These are phyloP conservation scores for Rhizopus microsporus DNA, from an alignment of 371 early-diverging fungal genomes.

Conservation along the genomic window DNA sequence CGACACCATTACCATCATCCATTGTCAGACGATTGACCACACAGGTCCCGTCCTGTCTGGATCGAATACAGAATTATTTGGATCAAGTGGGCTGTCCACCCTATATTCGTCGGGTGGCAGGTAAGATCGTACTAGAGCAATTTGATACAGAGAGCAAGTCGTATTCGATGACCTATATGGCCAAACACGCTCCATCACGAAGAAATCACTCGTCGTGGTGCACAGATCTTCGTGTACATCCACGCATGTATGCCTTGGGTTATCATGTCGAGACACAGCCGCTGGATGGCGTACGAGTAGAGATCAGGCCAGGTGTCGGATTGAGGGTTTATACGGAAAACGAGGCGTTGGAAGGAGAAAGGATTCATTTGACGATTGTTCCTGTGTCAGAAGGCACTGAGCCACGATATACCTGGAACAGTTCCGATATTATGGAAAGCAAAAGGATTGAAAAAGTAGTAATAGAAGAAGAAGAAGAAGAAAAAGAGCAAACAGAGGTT, in stretches of 20 bases:
- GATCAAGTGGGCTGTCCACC: constrained; percentile 57
- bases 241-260: constrained; percentile 40
- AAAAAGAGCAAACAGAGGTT: constrained; percentile 1
- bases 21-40: constrained; percentile 49
- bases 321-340: constrained; percentile 42
- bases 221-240: constrained; percentile 44
- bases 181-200: constrained; percentile 43
- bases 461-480: constrained; percentile 4
- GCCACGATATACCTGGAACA: constrained; percentile 23
- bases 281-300: constrained; percentile 27
- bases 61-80: constrained; percentile 49
- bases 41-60: constrained; percentile 48
- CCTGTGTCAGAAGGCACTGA: constrained; percentile 11
- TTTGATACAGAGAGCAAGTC: constrained; percentile 32
- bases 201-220: constrained; percentile 33
- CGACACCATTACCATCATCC: constrained; percentile 46
- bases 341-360: constrained; percentile 33
- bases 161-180: constrained; percentile 36
- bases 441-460: constrained; percentile 6
- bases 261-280: constrained; percentile 29
- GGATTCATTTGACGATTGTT: constrained; percentile 23
- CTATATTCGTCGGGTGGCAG: constrained; percentile 50
- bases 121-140: constrained; percentile 34
- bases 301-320: constrained; percentile 31
- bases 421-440: not conserved